phyloP scores from a whole-genome alignment of 805 yeast species.

The Priceomyces castillae region DNA sequence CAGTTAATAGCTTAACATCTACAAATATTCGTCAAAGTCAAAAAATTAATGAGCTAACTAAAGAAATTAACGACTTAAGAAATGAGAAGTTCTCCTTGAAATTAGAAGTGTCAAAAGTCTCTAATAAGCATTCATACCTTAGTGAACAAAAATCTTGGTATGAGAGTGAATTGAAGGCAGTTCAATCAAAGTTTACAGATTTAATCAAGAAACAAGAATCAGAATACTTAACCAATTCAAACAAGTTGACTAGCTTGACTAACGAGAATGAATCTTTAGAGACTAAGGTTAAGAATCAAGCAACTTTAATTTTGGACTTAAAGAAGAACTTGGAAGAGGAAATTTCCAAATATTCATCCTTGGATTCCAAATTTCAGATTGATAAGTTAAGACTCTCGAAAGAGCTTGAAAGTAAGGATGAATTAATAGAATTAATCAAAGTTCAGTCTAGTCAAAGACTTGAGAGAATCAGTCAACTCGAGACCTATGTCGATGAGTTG shows the following conservation, averaged over 20 bases:
- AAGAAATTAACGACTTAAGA: constrained; percentile 34
- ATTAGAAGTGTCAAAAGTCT: constrained; percentile 31
- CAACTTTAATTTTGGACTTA: constrained; percentile 45
- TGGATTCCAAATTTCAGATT: constrained; percentile 30
- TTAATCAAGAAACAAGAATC: constrained; percentile 38
- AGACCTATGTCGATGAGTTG: constrained; percentile 42
- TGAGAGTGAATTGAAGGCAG: constrained; percentile 33
- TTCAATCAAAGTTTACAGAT: constrained; percentile 37
- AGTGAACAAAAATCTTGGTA: constrained; percentile 40
- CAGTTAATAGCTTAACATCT: constrained; percentile 27
- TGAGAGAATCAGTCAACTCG: constrained; percentile 53
- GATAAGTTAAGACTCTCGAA: constrained; percentile 46
- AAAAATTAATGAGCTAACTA: constrained; percentile 32
- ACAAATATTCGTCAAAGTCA: constrained; percentile 37
- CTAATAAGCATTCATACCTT: constrained; percentile 33
- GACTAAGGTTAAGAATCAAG: constrained; percentile 36
- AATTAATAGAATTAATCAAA: constrained; percentile 55
- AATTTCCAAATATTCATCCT: constrained; percentile 16
- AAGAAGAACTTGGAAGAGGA: constrained; percentile 39
- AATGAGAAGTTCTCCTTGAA: constrained; percentile 36
- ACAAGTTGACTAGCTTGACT: constrained; percentile 26
- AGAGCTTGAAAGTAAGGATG: constrained; percentile 52
- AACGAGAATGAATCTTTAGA: constrained; percentile 24
- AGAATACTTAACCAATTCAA: constrained; percentile 29
- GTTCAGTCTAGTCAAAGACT: constrained; percentile 50